These are phyloP conservation scores for Fusarium drepaniforme DNA, from an alignment of 2,329 filamentous ascomycete genomes.

Conservation along the genomic window DNA sequence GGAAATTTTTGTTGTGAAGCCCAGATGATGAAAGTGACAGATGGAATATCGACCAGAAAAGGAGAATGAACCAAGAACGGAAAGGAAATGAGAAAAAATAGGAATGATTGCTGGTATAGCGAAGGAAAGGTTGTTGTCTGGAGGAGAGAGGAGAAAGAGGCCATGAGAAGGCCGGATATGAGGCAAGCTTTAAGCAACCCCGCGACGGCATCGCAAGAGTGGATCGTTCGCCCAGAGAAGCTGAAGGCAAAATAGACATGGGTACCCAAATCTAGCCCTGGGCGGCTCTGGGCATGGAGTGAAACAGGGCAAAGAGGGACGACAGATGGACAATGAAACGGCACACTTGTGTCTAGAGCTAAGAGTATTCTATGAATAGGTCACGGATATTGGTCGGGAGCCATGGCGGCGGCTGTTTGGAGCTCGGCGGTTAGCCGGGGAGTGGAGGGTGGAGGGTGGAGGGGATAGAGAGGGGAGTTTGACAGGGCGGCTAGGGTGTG, in stretches of 20 bases:
- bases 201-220: slow-evolving; percentile 34
- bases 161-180: slow-evolving; percentile 44
- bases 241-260: slow-evolving; percentile 34
- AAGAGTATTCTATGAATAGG: slow-evolving; percentile 54
- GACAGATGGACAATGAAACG: slow-evolving; percentile 62
- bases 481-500: slow-evolving; percentile 39
- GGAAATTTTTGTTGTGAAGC: slow-evolving; percentile 1
- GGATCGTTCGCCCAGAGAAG: slow-evolving; percentile 31
- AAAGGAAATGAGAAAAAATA: slow-evolving; percentile 40
- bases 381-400: slow-evolving; percentile 65
- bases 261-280: slow-evolving; percentile 44
- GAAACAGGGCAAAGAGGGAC: slow-evolving; percentile 45
- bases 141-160: slow-evolving; percentile 39
- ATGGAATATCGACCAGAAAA: slow-evolving; percentile 20
- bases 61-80: slow-evolving; percentile 40
- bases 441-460: background rate
- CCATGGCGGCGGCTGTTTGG: slow-evolving; percentile 59
- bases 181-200: slow-evolving; percentile 47
- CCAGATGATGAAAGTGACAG: slow-evolving; percentile 40
- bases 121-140: slow-evolving; percentile 42
- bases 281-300: slow-evolving; percentile 47
- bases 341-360: slow-evolving; percentile 62
- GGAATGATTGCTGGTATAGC: slow-evolving; percentile 35
- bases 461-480: background rate
- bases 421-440: slow-evolving; percentile 40